These are phyloP conservation scores for Arthrobotrys musiformis DNA, from an alignment of 2,329 filamentous ascomycete genomes.

Conservation along the genomic window DNA sequence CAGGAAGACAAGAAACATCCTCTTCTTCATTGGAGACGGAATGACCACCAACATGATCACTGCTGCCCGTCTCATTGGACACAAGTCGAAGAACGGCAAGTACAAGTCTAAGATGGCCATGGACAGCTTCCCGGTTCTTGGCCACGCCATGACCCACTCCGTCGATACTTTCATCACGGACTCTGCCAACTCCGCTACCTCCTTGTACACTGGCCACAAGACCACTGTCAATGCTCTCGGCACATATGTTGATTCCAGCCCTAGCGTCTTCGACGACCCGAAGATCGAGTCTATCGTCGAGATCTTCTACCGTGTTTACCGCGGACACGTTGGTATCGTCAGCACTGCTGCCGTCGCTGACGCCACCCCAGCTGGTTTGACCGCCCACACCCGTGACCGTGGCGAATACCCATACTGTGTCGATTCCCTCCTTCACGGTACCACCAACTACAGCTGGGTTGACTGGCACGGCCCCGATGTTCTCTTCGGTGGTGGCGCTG, in stretches of 20 bases:
- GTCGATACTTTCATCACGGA: slow-evolving; percentile 51
- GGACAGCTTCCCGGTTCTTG: slow-evolving; percentile 85
- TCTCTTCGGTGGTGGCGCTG: slow-evolving; percentile 82
- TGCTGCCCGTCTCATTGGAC: slow-evolving; percentile 80
- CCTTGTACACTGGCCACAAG: slow-evolving; percentile 50
- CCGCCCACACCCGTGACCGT: slow-evolving; percentile 77
- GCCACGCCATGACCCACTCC: slow-evolving; percentile 88
- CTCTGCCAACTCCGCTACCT: slow-evolving; percentile 52
- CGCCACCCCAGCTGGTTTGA: slow-evolving; percentile 81
- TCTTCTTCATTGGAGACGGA: slow-evolving; percentile 82
- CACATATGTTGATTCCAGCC: slow-evolving; percentile 81
- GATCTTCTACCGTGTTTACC: slow-evolving; percentile 76
- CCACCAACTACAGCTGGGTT: slow-evolving; percentile 85
- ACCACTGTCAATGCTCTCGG: slow-evolving; percentile 80
- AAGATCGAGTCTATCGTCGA: slow-evolving; percentile 87
- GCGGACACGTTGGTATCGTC: slow-evolving; percentile 71
- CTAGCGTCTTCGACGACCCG: slow-evolving; percentile 79
- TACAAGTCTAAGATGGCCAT: slow-evolving; percentile 80
- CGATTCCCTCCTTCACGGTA: slow-evolving; percentile 78
- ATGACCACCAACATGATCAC: slow-evolving; percentile 83
- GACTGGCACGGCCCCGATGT: slow-evolving; percentile 79
- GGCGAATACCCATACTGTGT: slow-evolving; percentile 77
- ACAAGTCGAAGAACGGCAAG: slow-evolving; percentile 85
- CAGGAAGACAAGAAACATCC: slow-evolving; percentile 84
- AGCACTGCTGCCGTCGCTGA: slow-evolving; percentile 85